Conservation (phyloP, 2,329 filamentous ascomycete species). For the Trichoderma sp. region DNA sequence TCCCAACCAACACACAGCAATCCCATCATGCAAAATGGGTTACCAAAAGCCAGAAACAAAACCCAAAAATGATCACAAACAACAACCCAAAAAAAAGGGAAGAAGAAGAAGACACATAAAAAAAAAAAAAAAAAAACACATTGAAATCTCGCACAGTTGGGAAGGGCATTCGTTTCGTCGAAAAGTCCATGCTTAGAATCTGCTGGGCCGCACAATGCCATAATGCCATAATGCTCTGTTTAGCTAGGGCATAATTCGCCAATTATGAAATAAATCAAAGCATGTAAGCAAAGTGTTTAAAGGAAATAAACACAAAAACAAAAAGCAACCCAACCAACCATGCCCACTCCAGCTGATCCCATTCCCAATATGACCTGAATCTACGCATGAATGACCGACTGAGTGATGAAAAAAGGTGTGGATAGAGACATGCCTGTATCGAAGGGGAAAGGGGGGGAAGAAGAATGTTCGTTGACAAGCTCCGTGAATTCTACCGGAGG, state of each 20-base stretch:
- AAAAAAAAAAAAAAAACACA: no score
- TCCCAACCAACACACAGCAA: no score
- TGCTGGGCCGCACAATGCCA: not conserved
- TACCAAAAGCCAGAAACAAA: no score
- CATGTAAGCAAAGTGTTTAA: not conserved
- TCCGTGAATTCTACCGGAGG: conserved; percentile 2
- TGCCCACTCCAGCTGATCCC: conserved; percentile 9
- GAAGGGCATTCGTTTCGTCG: not conserved
- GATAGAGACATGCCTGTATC: conserved; percentile 5
- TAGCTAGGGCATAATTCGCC: not conserved
- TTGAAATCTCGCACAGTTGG: no score
- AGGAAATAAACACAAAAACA: not conserved
- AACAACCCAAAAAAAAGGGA: not conserved
- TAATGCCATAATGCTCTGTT: not conserved
- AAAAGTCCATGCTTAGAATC: not conserved
- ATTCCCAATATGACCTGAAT: conserved; percentile 11
- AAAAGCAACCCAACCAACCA: not conserved
- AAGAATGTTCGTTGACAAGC: not conserved
- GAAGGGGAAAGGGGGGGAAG: not conserved
- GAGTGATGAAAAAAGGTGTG: not conserved
- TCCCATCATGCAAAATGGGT: no score
- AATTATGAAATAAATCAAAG: not conserved
- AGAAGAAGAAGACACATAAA: not conserved
- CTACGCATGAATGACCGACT: conserved; percentile 13
- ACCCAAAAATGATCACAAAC: no score